Base-by-base conservation (phyloP, 164 flowering plant species). In the Umbilicus rupestris region DNA sequence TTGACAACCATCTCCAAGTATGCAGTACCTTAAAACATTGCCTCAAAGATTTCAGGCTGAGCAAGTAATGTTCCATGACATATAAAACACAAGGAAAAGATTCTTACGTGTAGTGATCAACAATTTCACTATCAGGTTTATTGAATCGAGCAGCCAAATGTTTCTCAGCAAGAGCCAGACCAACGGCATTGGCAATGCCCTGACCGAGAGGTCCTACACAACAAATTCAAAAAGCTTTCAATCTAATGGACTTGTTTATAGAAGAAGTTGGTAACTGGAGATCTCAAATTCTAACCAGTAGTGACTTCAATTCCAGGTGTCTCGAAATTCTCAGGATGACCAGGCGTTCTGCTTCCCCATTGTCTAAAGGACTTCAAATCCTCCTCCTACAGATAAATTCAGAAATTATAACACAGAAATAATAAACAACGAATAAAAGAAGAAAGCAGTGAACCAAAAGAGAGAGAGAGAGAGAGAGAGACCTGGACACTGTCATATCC, bases 241-340 rank as follows among this genome's bases (percentile, higher is more conserved):
- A 1, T 55, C 1, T 20, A 0, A 55, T 20, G 7, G 37, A 35
- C 37, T 35, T 35, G 37, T 35, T 35, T 35, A 35, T 7, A 35
- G 37, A 35, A 35, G 30, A 22, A 24, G 15, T 2, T 12, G 30
- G 30, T 29, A 55, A 29, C 22, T 29, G 30, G 6, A 63, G 8
- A 37, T 11, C 47, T 31, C 33, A 41, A 41, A 66, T 55, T 14
- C 82, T 60, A 76, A 95, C 99, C 97, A 57, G 99, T 95, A 35
- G 99, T 95, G 19, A 92, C 97, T 86, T 95, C 99, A 66, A 92
- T 76, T 30, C 99, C 99, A 60, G 94, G 89, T 3, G 99, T 95
- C 88, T 95, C 97, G 75, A 92, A 92, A 78, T 95, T 90, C 81
- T 95, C 99, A 0, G 99, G 99, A 68, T 95, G 99, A 35, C 99